Percentiles rank a stretch among this genome's conserved stretches.
Conservation (phyloP, 2,329 filamentous ascomycete genomes). For the Dactylonectria macrodidyma region DNA sequence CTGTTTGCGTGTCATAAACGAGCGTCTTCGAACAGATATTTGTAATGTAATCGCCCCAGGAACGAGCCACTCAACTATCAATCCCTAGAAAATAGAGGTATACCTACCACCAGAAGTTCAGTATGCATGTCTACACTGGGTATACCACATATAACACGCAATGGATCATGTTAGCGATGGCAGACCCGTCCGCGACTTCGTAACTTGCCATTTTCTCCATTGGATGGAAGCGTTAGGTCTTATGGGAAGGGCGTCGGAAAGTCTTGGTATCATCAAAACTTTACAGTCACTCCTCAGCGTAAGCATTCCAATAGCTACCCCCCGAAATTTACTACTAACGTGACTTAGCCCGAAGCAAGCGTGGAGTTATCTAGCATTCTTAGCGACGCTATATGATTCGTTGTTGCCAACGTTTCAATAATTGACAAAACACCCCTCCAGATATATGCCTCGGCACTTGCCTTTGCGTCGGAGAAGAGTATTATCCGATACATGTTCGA, state of each 20-base stretch:
- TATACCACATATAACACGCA: conserved; percentile 50
- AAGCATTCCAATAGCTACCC: background rate
- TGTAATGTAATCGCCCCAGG: conserved; percentile 9
- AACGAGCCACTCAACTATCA: background rate
- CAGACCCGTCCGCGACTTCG: conserved; percentile 52
- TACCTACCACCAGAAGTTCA: conserved; percentile 49
- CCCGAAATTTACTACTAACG: no score
- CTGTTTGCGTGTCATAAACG: conserved; percentile 15
- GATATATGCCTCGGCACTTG: conserved; percentile 22
- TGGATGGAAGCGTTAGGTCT: conserved; percentile 59
- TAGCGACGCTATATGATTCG: conserved; percentile 6
- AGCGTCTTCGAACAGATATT: conserved; percentile 7
- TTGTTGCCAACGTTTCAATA: background rate
- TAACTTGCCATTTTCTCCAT: conserved; percentile 56
- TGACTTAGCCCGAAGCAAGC: background rate
- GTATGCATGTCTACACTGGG: conserved; percentile 60
- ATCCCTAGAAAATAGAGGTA: background rate
- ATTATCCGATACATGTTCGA: conserved; percentile 6
- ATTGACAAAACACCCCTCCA: conserved; percentile 24
- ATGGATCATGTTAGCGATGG: conserved; percentile 46
- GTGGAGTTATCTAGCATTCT: background rate
- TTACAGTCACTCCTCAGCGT: background rate
- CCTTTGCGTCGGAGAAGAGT: conserved; percentile 26
- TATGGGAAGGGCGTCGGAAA: conserved; percentile 41
- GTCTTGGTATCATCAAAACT: background rate